Base-by-base conservation (phyloP, 2,329 filamentous ascomycete genomes). In the Zymoseptoria ardabiliae region DNA sequence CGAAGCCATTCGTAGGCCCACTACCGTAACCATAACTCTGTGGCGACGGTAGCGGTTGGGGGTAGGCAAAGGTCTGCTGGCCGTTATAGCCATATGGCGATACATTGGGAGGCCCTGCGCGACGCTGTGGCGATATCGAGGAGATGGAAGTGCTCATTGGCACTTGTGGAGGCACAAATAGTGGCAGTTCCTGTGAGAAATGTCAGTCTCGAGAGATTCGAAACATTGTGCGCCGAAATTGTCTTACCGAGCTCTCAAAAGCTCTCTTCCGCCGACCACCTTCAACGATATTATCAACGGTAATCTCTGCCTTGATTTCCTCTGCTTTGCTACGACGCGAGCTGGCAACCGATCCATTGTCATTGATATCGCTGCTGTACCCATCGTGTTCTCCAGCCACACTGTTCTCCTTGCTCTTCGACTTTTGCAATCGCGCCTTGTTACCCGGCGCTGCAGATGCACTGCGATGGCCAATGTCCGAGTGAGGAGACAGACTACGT, bases 231-330 rank as follows among this genome's bases (percentile, higher is more conserved):
- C 22, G 22, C 20, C 1, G 19, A n/a, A 50, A 10, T n/a, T 22
- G 23, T 82, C 93, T 86, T 88, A 97, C 93, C 76, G 93, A 97
- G 79, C 93, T 97, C 75, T 97, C 93, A 78, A 87, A 87, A 69
- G 93, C 90, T 71, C 91, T 86, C 81, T 97, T 97, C 72, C 94
- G 87, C 75, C 94, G 88, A 66, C 93, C 92, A 71, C 95, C 94
- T 76, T 97, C 93, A 62, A 99, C 89, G 75, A 99, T 97, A 73
- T 99, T 99, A 68, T 97, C 92, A 67, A 97, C 85, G 73, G 93
- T 97, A 71, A 99, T 99, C 68, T 99, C 94, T 17, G 94, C 96
- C 73, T 91, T 97, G 54, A 90, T 91, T 69, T 96, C 85, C 70
- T 97, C 92, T 65, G 81, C 85, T 74, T 90, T 91, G 68, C 82